Percentiles rank a stretch among this genome's conserved stretches.
phyloP scores from a whole-genome alignment of 257 asterid species.

The Dorcoceras hygrometricum region DNA sequence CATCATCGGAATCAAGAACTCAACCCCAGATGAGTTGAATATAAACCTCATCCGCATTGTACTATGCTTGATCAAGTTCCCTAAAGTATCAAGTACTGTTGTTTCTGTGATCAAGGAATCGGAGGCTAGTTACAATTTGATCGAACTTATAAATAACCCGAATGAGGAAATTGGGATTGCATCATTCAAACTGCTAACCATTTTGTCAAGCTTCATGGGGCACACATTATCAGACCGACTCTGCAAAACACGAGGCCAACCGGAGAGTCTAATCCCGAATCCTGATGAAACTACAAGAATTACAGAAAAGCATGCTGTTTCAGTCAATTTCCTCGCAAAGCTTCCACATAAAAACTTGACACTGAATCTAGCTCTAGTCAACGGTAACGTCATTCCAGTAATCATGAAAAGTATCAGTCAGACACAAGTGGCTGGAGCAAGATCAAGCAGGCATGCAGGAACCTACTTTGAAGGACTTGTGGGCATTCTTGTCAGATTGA shows the following conservation, averaged over 20 bases:
- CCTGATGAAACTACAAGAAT: conserved; percentile 41
- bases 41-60: conserved; percentile 56
- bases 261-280: conserved; percentile 49
- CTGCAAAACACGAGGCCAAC: conserved; percentile 70
- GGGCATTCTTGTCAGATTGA: conserved; percentile 69
- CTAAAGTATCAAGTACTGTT: conserved; percentile 46
- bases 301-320: conserved; percentile 65
- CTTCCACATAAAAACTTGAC: conserved; percentile 77
- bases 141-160: conserved; percentile 58
- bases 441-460: conserved; percentile 60
- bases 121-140: conserved; percentile 59
- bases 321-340: conserved; percentile 63
- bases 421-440: conserved; percentile 50
- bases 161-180: conserved; percentile 61
- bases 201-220: conserved; percentile 63
- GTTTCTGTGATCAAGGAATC: conserved; percentile 71
- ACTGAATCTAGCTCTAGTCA: conserved; percentile 65
- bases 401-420: conserved; percentile 45
- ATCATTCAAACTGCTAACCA: conserved; percentile 49
- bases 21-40: conserved; percentile 57
- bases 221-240: conserved; percentile 66
- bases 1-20: conserved; percentile 40
- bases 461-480: conserved; percentile 74
- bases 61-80: conserved; percentile 52
- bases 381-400: conserved; percentile 35